Conservation (phyloP, 805 yeast species). For the Saturnispora bothae region DNA sequence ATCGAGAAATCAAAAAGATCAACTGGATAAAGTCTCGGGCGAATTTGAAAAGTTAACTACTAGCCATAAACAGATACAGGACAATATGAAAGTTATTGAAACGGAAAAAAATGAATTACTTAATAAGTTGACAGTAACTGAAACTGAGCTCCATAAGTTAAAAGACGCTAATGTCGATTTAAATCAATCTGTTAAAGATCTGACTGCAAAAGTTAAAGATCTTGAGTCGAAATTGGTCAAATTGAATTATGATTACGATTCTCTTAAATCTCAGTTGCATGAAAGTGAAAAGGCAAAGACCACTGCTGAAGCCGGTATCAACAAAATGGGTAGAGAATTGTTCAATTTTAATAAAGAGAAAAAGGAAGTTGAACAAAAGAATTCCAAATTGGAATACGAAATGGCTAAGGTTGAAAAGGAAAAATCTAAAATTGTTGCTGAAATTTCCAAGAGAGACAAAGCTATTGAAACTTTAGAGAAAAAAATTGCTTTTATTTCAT, state of each 20-base stretch:
- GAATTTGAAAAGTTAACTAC: slow-evolving; percentile 28
- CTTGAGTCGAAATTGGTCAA: slow-evolving; percentile 14
- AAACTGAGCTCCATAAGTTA: slow-evolving; percentile 20
- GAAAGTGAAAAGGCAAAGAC: slow-evolving; percentile 28
- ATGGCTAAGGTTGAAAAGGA: slow-evolving; percentile 24
- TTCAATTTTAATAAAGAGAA: slow-evolving; percentile 54
- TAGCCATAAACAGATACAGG: slow-evolving; percentile 15
- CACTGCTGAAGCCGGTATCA: slow-evolving; percentile 73
- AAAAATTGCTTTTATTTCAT: slow-evolving; percentile 10
- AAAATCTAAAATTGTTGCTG: slow-evolving; percentile 20
- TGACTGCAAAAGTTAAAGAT: slow-evolving; percentile 17
- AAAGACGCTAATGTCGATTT: slow-evolving; percentile 21
- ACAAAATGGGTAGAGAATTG: slow-evolving; percentile 81
- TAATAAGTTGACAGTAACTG: slow-evolving; percentile 16
- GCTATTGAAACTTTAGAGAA: slow-evolving; percentile 17
- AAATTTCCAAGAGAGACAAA: slow-evolving; percentile 17
- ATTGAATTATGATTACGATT: slow-evolving; percentile 17
- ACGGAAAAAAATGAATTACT: slow-evolving; percentile 20
- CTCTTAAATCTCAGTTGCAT: slow-evolving; percentile 23
- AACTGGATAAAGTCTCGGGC: slow-evolving; percentile 16
- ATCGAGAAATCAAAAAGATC: slow-evolving; percentile 16
- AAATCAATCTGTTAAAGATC: slow-evolving; percentile 24
- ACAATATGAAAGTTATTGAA: slow-evolving; percentile 28
- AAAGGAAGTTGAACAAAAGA: slow-evolving; percentile 35
- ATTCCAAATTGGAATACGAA: slow-evolving; percentile 35